phyloP scores from a whole-genome alignment of 495 filamentous ascomycete genomes.

The Aspergillus mulundensis region DNA sequence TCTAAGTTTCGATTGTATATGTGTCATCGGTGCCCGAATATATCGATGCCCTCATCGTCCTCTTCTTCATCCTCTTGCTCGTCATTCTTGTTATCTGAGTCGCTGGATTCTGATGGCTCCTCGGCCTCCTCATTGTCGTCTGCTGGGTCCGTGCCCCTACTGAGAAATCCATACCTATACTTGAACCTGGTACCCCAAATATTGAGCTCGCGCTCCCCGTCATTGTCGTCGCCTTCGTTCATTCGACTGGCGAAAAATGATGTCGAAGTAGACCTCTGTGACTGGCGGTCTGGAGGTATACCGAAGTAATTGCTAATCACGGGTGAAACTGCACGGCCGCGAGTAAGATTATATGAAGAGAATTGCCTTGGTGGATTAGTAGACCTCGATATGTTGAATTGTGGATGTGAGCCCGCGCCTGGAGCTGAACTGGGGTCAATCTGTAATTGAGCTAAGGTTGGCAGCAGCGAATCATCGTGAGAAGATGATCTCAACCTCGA shows the following conservation, averaged over 20 bases:
- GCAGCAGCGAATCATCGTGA: constrained; percentile 22
- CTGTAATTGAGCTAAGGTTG: constrained; percentile 26
- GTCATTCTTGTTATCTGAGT: constrained; percentile 38
- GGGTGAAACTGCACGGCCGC: constrained; percentile 35
- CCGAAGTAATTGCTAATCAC: constrained; percentile 46
- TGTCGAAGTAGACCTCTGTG: constrained; percentile 29
- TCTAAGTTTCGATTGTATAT: background rate
- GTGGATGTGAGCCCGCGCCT: constrained; percentile 24
- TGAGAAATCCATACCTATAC: constrained; percentile 40
- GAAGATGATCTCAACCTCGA: constrained; percentile 30
- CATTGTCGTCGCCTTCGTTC: constrained; percentile 40
- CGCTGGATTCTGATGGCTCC: constrained; percentile 24
- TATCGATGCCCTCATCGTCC: constrained; percentile 59
- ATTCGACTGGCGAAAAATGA: constrained; percentile 35
- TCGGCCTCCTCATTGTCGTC: constrained; percentile 45
- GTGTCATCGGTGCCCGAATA: constrained; percentile 65
- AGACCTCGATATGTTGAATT: constrained; percentile 24
- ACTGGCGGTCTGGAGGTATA: constrained; percentile 34
- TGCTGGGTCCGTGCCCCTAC: constrained; percentile 25
- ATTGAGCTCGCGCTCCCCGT: constrained; percentile 56
- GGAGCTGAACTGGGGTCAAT: constrained; percentile 32
- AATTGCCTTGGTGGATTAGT: constrained; percentile 25
- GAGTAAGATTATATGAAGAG: constrained; percentile 38
- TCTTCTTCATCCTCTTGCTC: constrained; percentile 48
- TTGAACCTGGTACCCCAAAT: constrained; percentile 59